Evolutionary conservation across 495 filamentous ascomycete species (phyloP), one percentile per base, ranked within the genome.

Genomic region (Neurospora sp.): DNA sequence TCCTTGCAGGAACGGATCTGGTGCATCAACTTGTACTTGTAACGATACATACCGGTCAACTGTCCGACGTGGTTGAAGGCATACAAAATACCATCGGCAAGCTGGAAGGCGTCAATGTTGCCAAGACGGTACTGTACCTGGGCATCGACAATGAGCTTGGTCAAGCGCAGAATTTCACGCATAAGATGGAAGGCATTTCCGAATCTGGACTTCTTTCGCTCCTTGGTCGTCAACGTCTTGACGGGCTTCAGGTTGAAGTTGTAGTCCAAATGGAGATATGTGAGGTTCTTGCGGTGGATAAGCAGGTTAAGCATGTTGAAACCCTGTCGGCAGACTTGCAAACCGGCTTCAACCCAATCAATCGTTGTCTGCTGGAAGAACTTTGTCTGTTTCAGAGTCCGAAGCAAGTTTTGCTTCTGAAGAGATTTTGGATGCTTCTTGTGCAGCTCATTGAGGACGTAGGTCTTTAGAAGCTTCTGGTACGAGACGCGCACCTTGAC

Each of bases 11-110:
- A 96, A 68, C 96, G 94, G 77, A 99, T 98, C 82, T 99, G 96
- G 81, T 99, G 96, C 96, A 99, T 99, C 42, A 99, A 88, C 85
- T 99, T 99, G 85, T 99, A 99, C 87, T 99, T 99, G 89, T 99
- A 99, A 38, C 96, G 93, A 83, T 99, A 99, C 96, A 99, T 99
- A 77, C 96, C 96, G 37, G 96, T 99, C 70, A 99, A 85, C 83
- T 99, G 96, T 69, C 96, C 96, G 72, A 99, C 96, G 77, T 99
- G 96, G 83, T 99, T 99, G 86, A 99, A 98, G 39, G 96, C 96
- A 78, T 98, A 99, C 11, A 98, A 86, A 71, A 99, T 99, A 81
- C 96, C 96, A 81, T 99, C 96, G 5, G 96, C 96, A 71, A 99
- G 90, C 80, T 99, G 96, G 86, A 98, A 99, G 40, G 96, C 96